These are phyloP conservation scores for Tephrocybe rancida DNA, from an alignment of 768 basidiomycete species.

Conservation along the genomic window DNA sequence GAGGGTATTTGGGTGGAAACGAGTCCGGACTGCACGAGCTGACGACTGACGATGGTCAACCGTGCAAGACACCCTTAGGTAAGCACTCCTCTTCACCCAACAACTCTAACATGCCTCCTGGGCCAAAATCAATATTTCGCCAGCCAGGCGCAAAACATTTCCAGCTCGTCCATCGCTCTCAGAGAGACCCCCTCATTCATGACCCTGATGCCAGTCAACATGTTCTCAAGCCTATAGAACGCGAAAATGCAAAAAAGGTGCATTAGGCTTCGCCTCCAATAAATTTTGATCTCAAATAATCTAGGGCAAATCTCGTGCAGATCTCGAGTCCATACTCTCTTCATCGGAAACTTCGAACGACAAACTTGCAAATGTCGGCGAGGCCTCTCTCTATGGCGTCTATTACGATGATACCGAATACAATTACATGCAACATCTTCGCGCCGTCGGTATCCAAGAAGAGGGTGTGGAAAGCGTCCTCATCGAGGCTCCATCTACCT, in stretches of 20 bases:
- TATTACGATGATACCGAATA: slow-evolving; percentile 96
- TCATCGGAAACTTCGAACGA: slow-evolving; percentile 51
- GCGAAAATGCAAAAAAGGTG: slow-evolving; percentile 74
- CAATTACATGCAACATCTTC: slow-evolving; percentile 98
- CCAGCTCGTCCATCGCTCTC: slow-evolving; percentile 96
- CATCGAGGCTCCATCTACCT: slow-evolving; percentile 69
- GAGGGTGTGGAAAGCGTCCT: slow-evolving; percentile 82
- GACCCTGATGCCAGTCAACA: slow-evolving; percentile 87
- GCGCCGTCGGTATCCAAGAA: slow-evolving; percentile 72
- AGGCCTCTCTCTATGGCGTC: slow-evolving; percentile 88
- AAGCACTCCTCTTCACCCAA: slow-evolving; percentile 27
- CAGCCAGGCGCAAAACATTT: slow-evolving; percentile 91
- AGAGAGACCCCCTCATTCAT: slow-evolving; percentile 93
- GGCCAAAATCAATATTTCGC: slow-evolving; percentile 88
- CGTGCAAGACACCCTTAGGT: slow-evolving; percentile 32
- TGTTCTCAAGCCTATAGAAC: slow-evolving; percentile 84
- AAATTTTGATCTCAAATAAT: slow-evolving; percentile 17
- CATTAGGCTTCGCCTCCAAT: slow-evolving; percentile 6
- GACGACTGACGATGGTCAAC: slow-evolving; percentile 18
- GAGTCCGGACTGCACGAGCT: slow-evolving; percentile 13
- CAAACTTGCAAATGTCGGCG: slow-evolving; percentile 65
- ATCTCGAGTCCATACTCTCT: slow-evolving; percentile 65
- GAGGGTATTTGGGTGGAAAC: slow-evolving; percentile 13
- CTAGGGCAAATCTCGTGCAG: slow-evolving; percentile 81
- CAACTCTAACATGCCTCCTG: slow-evolving; percentile 57